Evolutionary conservation across 495 filamentous ascomycete species (phyloP).

Genomic region (Talaromyces ruber): DNA sequence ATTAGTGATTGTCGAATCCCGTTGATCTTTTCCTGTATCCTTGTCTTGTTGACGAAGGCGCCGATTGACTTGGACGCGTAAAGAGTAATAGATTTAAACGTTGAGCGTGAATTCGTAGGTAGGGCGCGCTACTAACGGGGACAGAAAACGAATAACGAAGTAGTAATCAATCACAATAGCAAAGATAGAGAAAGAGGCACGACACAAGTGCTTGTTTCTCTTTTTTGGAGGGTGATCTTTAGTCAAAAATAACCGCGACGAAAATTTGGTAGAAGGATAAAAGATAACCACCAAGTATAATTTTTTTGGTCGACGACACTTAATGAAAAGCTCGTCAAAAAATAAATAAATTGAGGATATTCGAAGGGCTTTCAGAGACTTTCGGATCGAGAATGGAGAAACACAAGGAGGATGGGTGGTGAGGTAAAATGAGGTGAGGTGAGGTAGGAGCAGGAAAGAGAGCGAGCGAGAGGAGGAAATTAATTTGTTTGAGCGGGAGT

Average conservation of each 20-base stretch:
- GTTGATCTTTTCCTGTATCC: neutral
- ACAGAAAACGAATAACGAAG: conserved; percentile 5
- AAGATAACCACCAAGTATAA: conserved; percentile 1
- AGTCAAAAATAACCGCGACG: conserved; percentile 3
- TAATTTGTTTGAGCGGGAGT: neutral
- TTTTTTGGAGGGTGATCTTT: neutral
- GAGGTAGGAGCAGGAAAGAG: conserved; percentile 13
- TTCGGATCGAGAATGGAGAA: conserved; percentile 7
- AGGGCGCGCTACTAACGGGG: neutral
- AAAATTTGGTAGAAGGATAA: conserved; percentile 7
- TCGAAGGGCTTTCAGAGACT: conserved; percentile 12
- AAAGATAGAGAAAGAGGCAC: neutral
- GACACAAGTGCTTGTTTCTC: neutral
- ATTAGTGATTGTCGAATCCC: neutral
- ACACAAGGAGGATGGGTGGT: conserved; percentile 12
- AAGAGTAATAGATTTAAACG: neutral
- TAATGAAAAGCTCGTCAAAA: conserved; percentile 45
- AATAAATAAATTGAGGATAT: neutral
- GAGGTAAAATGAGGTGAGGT: conserved; percentile 13
- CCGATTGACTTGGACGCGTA: neutral
- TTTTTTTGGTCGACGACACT: conserved; percentile 33
- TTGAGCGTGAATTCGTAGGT: neutral
- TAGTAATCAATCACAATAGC: conserved; percentile 2
- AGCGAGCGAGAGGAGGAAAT: conserved; percentile 6
- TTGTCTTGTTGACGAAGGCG: neutral